Conservation (phyloP, 345 rosid genomes). For the Dimocarpus longan region DNA sequence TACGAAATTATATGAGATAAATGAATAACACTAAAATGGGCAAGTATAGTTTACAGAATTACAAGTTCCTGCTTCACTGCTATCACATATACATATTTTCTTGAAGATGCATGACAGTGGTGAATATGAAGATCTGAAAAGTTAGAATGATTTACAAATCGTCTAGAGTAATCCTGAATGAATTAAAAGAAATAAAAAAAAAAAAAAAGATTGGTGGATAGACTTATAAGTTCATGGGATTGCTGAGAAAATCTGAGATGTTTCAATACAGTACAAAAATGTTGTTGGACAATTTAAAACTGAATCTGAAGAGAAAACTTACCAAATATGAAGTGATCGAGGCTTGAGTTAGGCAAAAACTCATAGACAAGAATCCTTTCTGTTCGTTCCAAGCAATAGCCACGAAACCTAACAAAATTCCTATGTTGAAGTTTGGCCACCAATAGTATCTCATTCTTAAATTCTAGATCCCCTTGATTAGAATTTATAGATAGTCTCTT, state of each 20-base stretch:
- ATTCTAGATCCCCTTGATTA: slow-evolving; percentile 54
- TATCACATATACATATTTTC: no score
- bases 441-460: slow-evolving; percentile 51
- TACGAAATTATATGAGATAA: neutral
- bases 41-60: no score
- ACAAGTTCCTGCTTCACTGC: no score
- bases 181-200: no score
- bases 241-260: neutral
- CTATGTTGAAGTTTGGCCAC: slow-evolving; percentile 62
- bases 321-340: slow-evolving; percentile 50
- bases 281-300: neutral
- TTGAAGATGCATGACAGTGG: no score
- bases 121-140: no score
- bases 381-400: slow-evolving; percentile 42
- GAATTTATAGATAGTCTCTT: slow-evolving; percentile 48
- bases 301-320: neutral
- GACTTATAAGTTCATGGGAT: no score
- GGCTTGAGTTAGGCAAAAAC: slow-evolving; percentile 47
- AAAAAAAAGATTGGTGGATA: no score
- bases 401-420: slow-evolving; percentile 56
- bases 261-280: neutral
- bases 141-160: no score
- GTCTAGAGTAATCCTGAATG: no score
- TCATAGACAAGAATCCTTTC: slow-evolving; percentile 60
- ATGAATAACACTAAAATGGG: no score